Conservation (phyloP, 345 rosid species). For the Bretschneidera sinensis region DNA sequence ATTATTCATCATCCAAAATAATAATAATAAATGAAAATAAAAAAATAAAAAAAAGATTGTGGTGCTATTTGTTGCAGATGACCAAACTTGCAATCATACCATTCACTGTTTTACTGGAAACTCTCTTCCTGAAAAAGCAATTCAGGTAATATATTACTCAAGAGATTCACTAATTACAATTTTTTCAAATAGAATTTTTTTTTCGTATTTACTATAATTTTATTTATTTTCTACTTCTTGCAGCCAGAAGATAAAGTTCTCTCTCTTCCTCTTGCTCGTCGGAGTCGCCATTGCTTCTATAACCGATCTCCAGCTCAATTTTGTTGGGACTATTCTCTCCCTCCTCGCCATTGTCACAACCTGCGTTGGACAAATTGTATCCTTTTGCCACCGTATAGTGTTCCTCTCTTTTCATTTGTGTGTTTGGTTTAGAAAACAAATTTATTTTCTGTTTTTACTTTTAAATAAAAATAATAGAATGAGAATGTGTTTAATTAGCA, state of each 20-base stretch:
- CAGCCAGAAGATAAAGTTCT: constrained; percentile 74
- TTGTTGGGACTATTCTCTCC: constrained; percentile 76
- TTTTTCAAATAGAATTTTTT: too few relatives aligned
- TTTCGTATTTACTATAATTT: not conserved
- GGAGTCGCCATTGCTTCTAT: constrained; percentile 95
- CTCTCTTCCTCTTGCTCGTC: constrained; percentile 60
- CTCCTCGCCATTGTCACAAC: constrained; percentile 84
- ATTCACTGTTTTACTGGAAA: constrained; percentile 91
- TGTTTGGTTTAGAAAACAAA: too few relatives aligned
- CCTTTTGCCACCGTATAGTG: too few relatives aligned
- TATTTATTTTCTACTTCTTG: constrained; percentile 13
- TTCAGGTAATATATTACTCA: constrained; percentile 83
- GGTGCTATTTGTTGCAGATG: too few relatives aligned
- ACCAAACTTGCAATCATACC: constrained; percentile 98
- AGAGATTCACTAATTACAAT: not conserved
- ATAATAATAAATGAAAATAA: too few relatives aligned
- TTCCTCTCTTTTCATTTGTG: too few relatives aligned
- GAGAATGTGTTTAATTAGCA: too few relatives aligned
- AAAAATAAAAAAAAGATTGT: too few relatives aligned
- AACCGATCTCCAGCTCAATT: constrained; percentile 92
- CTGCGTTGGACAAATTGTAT: constrained; percentile 97
- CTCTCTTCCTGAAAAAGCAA: constrained; percentile 80
- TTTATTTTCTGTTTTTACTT: too few relatives aligned
- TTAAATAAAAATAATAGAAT: too few relatives aligned
- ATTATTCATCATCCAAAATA: too few relatives aligned